Evolutionary conservation across 495 filamentous ascomycete genomes (phyloP).

Genomic region (Penicillium lagena): DNA sequence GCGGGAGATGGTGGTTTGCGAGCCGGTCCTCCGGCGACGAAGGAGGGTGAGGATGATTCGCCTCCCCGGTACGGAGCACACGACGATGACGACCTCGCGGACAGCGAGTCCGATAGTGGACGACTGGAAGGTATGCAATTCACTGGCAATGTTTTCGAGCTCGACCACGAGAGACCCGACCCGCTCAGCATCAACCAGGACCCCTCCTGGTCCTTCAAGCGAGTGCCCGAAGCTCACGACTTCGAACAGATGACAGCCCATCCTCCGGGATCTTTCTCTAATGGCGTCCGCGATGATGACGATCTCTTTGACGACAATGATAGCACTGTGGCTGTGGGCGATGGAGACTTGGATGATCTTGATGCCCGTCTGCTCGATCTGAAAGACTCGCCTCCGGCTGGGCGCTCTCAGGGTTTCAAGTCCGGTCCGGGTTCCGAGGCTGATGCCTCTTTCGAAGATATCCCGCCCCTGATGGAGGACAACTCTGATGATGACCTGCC

Average conservation of each 20-base stretch:
- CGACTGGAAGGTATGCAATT: slow-evolving; percentile 27
- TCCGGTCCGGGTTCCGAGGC: slow-evolving; percentile 10
- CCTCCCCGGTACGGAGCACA: neutral
- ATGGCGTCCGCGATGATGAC: slow-evolving; percentile 21
- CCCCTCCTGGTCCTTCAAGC: slow-evolving; percentile 33
- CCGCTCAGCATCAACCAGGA: slow-evolving; percentile 16
- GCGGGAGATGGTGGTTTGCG: slow-evolving; percentile 55
- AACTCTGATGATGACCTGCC: slow-evolving; percentile 38
- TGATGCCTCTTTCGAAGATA: slow-evolving; percentile 29
- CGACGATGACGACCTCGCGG: slow-evolving; percentile 8
- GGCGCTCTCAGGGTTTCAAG: too few relatives aligned
- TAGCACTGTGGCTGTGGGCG: slow-evolving; percentile 40
- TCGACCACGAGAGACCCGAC: slow-evolving; percentile 11
- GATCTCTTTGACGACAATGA: slow-evolving; percentile 32
- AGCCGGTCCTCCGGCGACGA: slow-evolving; percentile 26
- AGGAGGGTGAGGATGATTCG: slow-evolving; percentile 14
- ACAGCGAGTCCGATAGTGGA: slow-evolving; percentile 1
- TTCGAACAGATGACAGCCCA: slow-evolving; percentile 25
- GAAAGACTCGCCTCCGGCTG: slow-evolving; percentile 9
- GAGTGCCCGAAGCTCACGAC: slow-evolving; percentile 25
- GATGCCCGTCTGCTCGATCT: slow-evolving; percentile 29
- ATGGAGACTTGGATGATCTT: slow-evolving; percentile 30
- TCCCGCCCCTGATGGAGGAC: slow-evolving; percentile 23
- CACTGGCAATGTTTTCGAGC: slow-evolving; percentile 22
- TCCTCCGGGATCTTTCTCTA: slow-evolving; percentile 21